Evolutionary conservation across 768 basidiomycete species (phyloP).

Genomic region (Termitomyces sp.): DNA sequence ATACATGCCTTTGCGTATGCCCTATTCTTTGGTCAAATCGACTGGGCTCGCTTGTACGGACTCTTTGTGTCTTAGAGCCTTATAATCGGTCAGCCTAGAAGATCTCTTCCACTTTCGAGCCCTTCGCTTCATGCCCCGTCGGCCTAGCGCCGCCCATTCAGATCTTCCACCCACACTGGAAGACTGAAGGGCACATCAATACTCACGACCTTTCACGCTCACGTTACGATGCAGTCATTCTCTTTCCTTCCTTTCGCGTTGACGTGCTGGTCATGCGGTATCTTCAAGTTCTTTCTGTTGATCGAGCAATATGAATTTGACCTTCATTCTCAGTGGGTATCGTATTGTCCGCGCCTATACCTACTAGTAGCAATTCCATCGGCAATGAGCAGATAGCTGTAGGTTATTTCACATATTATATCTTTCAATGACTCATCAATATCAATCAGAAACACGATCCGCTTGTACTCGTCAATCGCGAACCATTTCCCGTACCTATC

Average conservation of each 20-base stretch:
- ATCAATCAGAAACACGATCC: background rate
- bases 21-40: background rate
- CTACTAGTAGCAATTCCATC: background rate
- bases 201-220: background rate
- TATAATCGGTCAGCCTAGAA: background rate
- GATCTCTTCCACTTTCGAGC: background rate
- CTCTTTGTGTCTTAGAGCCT: background rate
- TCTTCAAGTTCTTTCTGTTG: background rate
- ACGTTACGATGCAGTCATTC: constrained; percentile 5
- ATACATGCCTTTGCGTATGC: background rate
- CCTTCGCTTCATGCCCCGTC: background rate
- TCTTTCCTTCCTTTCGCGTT: constrained; percentile 10
- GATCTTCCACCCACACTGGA: background rate
- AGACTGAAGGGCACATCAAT: background rate
- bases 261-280: constrained; percentile 16
- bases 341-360: constrained; percentile 10
- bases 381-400: background rate
- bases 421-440: background rate
- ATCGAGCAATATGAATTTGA: background rate
- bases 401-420: background rate
- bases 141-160: background rate
- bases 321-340: constrained; percentile 6
- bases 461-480: constrained; percentile 6
- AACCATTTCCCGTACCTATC: constrained; percentile 13
- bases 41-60: background rate